Base-by-base conservation (phyloP, 345 rosid species). In the Populus simonii region DNA sequence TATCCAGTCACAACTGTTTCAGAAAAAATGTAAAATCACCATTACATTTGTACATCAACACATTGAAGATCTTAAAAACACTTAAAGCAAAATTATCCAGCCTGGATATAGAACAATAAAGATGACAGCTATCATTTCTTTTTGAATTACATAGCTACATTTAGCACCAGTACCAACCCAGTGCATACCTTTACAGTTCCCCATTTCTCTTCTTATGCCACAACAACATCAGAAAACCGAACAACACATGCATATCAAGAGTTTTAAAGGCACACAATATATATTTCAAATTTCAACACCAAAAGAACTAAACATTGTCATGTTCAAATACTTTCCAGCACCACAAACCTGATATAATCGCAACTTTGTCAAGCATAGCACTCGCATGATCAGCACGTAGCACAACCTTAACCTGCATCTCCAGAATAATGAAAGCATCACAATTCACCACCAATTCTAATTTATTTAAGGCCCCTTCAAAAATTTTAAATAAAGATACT, bases 371-470 rank as follows among this genome's bases (percentile, higher is more conserved):
- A 86, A 89, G 89, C 45, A 83, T 88, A 55, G 81, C 85, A 82
- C 89, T 81, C 8, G 92, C 85, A 82, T 89, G 92, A 88, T 93
- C 99, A 81, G 98, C 93, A 65, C 98, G 93, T 73, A 96, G 72
- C 2, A 96, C 99, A 75, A 96, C 99, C 88, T 92, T 96, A 81
- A 96, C 89, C 96, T 92, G 89, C 49, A 76, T 72, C 47, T 10
- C 61, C 59, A 51, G 36, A 27, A 66, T 76, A 71, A n/a, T 12
- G 47, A 66, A 71, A 78, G 33, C 10, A 41, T 35, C 53, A 70
- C 16, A 62, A 1, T 20, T 62, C 25, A 77, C 8, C 53, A 2
- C 65, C 57, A 31, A 39, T 20, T n/a, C 35, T 4, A 51, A 31
- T 31, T 70, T 66, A 49, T 72, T 22, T 16, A 22, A 43, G 63